phyloP scores from a whole-genome alignment of 345 rosid species.

The Angophora floribunda region DNA sequence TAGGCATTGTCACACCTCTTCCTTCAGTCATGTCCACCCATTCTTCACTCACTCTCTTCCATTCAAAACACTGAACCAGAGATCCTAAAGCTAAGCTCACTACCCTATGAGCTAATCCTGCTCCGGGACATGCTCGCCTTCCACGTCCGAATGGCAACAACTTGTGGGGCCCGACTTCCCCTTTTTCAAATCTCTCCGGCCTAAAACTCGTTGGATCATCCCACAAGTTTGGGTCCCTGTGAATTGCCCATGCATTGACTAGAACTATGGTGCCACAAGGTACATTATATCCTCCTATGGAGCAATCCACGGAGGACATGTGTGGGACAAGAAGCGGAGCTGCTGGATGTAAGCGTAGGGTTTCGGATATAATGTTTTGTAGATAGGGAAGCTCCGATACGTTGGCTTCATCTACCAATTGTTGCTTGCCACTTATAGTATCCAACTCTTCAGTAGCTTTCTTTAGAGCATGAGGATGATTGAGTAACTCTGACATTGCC shows the following conservation, averaged over 20 bases:
- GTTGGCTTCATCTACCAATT: slow-evolving; percentile 36
- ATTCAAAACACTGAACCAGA: too few relatives aligned
- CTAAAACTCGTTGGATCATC: slow-evolving; percentile 26
- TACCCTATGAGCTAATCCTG: too few relatives aligned
- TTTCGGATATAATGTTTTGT: slow-evolving; percentile 20
- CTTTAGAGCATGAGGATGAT: slow-evolving; percentile 16
- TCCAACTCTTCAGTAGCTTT: slow-evolving; percentile 19
- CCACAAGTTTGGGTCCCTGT: slow-evolving; percentile 37
- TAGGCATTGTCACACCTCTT: slow-evolving; percentile 26
- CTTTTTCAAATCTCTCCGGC: slow-evolving; percentile 37
- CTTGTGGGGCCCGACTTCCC: not conserved
- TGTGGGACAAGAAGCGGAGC: slow-evolving; percentile 42
- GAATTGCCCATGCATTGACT: slow-evolving; percentile 46
- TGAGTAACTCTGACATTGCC: slow-evolving; percentile 37
- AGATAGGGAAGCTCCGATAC: slow-evolving; percentile 22
- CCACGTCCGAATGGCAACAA: too few relatives aligned
- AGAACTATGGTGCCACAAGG: slow-evolving; percentile 34
- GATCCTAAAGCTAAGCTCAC: too few relatives aligned
- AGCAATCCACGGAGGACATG: slow-evolving; percentile 17
- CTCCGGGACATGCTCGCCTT: too few relatives aligned
- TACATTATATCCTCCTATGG: slow-evolving; percentile 25
- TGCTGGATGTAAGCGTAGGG: slow-evolving; percentile 27
- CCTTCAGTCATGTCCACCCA: slow-evolving; percentile 30
- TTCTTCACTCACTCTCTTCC: slow-evolving; percentile 2
- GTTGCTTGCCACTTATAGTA: not conserved